Base-by-base conservation (phyloP, 345 rosid species). In the Cochlearia excelsa region DNA sequence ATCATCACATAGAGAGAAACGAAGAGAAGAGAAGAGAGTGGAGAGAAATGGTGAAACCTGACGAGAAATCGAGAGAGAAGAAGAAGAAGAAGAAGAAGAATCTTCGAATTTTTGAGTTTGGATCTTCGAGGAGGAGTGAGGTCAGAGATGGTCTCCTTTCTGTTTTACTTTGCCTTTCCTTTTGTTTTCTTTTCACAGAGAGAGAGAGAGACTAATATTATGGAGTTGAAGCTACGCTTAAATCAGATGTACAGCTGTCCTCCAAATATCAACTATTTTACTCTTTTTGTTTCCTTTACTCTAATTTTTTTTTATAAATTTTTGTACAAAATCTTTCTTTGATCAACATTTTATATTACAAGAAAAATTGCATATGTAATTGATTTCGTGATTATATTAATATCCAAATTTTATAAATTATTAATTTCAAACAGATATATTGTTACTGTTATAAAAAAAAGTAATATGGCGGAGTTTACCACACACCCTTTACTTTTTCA, bases 191-290 rank as follows among this genome's bases (percentile, higher is more conserved):
- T 42, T 31, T 57, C 56, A 61, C 57, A 69, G 69, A 59, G 41
- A 29, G 69, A 37, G 43, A 39, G 43, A 39, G 43, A 39, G 43
- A 39, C n/a, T 7, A 63, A 59, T 70, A 66, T 51, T 64, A 58
- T 52, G 70, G 74, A 71, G 75, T 64, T 57, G 35, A 71, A 64
- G 75, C 65, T 70, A 70, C 75, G 70, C 70, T 65, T 58, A 54
- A 65, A 70, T 57, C 43, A 65, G 46, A 65, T 71, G 46, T 16
- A 71, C 70, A 71, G 70, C 75, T 71, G 75, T 64, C 56, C 7
- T 52, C 40, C 5, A 39, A 2, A 43, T 59, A 40, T 35, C 37
- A 16, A 38, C 51, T 42, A 29, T 9, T 23, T 31, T 38, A 34
- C 6, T 34, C 37, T 3, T 34, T 34, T 34, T 34, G 37, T 34